Conservation (phyloP, 345 rosid genomes). For the Noccaea bulbosa region DNA sequence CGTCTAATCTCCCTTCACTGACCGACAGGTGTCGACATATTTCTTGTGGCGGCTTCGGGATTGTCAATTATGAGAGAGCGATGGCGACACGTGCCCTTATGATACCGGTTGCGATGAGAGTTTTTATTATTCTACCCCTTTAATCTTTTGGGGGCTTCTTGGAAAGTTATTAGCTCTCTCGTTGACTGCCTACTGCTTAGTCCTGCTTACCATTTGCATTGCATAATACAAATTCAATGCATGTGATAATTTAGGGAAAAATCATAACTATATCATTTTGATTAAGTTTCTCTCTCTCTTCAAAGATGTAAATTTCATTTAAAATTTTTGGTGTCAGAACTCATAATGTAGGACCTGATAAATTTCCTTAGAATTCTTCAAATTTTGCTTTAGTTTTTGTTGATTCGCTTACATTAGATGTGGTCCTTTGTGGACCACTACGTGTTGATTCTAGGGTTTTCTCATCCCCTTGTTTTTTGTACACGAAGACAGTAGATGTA, state of each 20-base stretch:
- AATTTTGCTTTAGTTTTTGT: background rate
- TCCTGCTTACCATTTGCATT: conserved; percentile 7
- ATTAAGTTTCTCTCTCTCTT: conserved; percentile 5
- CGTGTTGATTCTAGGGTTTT: conserved; percentile 36
- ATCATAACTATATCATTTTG: background rate
- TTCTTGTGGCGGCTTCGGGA: conserved; percentile 24
- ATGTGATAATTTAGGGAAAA: conserved; percentile 14
- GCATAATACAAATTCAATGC: conserved; percentile 12
- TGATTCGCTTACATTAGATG: background rate
- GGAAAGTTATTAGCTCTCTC: conserved; percentile 1
- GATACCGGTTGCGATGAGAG: background rate
- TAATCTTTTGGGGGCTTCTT: background rate
- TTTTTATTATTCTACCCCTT: background rate
- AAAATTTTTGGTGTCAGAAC: background rate
- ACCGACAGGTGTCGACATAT: conserved; percentile 19
- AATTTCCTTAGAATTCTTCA: conserved; percentile 26
- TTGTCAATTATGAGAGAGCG: conserved; percentile 2
- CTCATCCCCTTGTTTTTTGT: conserved; percentile 32
- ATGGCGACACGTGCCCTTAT: conserved; percentile 30
- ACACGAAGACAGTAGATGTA: conserved; percentile 18
- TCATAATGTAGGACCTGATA: conserved; percentile 10
- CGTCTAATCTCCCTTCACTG: conserved; percentile 24
- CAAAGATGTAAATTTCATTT: background rate
- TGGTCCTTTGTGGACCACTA: conserved; percentile 37
- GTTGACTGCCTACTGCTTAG: conserved; percentile 18